These are phyloP conservation scores for Jaminaea rosea DNA, from an alignment of 1,284 basidiomycete genomes.

Conservation along the genomic window DNA sequence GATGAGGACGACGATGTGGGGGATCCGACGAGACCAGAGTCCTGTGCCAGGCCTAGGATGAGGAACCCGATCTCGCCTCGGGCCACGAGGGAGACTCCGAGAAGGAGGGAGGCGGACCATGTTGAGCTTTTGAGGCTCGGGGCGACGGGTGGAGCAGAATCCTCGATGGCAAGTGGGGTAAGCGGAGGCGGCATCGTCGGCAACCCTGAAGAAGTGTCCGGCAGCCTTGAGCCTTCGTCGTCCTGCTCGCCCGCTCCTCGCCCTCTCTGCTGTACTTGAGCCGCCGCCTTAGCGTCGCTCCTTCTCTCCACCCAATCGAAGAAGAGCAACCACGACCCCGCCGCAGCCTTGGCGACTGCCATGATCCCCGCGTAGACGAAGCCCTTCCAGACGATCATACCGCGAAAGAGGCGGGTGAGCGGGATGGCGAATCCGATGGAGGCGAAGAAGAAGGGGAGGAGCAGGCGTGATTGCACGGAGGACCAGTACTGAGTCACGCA, in stretches of 20 bases:
- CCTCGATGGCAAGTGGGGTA: too few relatives aligned
- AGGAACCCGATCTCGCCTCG: constrained; percentile 55
- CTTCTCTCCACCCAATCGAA: constrained; percentile 16
- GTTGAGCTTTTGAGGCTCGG: not conserved
- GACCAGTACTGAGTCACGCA: not conserved
- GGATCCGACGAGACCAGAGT: not conserved
- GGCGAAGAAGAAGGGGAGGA: constrained; percentile 56
- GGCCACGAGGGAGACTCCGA: constrained; percentile 53
- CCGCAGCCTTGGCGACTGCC: constrained; percentile 51
- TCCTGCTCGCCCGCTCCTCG: not conserved
- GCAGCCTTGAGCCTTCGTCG: too few relatives aligned
- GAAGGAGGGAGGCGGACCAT: constrained; percentile 38
- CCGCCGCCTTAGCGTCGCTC: not conserved
- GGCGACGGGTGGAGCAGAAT: not conserved
- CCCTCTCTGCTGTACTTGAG: not conserved
- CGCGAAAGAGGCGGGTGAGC: constrained; percentile 52
- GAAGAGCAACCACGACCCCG: constrained; percentile 47
- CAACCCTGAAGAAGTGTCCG: too few relatives aligned
- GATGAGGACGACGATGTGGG: too few relatives aligned
- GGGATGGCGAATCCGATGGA: constrained; percentile 56
- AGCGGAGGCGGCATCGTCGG: too few relatives aligned
- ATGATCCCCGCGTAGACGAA: constrained; percentile 53
- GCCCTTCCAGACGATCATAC: constrained; percentile 53
- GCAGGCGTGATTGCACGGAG: constrained; percentile 36
- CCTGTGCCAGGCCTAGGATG: constrained; percentile 6